Base-by-base conservation (phyloP, 2,329 filamentous ascomycete genomes). In the Zymoseptoria brevis region DNA sequence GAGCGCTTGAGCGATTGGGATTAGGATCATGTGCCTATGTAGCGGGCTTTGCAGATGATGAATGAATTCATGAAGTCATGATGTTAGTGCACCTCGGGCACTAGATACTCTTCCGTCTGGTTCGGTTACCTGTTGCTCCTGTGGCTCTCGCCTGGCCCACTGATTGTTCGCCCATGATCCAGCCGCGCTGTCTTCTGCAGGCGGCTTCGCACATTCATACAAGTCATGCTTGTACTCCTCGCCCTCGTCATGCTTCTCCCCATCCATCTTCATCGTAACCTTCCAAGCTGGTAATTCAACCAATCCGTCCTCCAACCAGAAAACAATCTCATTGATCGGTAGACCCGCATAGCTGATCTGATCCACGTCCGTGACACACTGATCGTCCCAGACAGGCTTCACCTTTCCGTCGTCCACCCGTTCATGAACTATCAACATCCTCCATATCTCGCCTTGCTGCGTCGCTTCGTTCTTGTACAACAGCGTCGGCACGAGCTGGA, bases 281-380 rank as follows among this genome's bases (percentile, higher is more conserved):
- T 64, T 63, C 64, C 64, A 71, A 2, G 67, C 69, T 9, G 67
- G 63, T 29, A 72, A 54, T 58, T 69, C 66, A 16, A 72, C 54
- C 16, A 57, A 53, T 3, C 60, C 61, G 11, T 57, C 50, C 19
- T 66, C 65, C 29, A 60, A 62, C 66, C 67, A 71, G 45, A 72
- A 69, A 1, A 70, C 60, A 7, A 69, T 51, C 57, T 71, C 68
- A 55, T 69, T 71, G 3, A 72, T 30, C 2, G 68, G 62, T 48
- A 64, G 50, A 2, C 66, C 66, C n/a, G 63, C 67, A 59, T 72
- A 71, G 1, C 30, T 54, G 19, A 55, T 35, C 4, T 30, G n/a
- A 52, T 71, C 68, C 13, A 68, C 50, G 60, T 70, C 66, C 6
- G 66, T 66, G 8, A 57, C 30, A 53, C 69, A 72, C 21, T 64